These are phyloP conservation scores for Juglanconis sp. DNA, from an alignment of 2,329 filamentous ascomycete species.

Conservation along the genomic window DNA sequence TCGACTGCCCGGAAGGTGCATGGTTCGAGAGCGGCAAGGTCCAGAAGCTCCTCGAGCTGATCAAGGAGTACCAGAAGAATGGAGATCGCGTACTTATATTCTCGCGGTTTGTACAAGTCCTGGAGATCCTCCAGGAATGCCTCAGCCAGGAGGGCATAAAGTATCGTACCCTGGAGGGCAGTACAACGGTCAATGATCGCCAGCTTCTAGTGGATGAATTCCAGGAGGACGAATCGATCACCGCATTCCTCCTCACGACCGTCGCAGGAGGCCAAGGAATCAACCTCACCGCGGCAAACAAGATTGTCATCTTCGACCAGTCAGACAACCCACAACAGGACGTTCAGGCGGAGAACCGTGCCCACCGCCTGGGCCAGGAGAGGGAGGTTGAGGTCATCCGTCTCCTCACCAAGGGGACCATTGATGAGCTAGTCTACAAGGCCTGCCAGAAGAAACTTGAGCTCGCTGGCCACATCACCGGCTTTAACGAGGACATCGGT, in stretches of 20 bases:
- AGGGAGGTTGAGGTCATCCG: constrained; percentile 86
- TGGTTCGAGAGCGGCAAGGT: constrained; percentile 77
- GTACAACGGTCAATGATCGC: constrained; percentile 75
- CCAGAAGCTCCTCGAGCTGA: constrained; percentile 70
- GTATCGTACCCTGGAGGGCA: constrained; percentile 84
- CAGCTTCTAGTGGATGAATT: constrained; percentile 89
- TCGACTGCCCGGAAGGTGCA: constrained; percentile 51
- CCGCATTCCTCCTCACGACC: constrained; percentile 89
- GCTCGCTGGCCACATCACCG: constrained; percentile 65
- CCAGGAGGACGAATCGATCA: constrained; percentile 70
- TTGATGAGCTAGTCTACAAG: constrained; percentile 90
- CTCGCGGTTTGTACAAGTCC: constrained; percentile 86
- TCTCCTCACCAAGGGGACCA: constrained; percentile 74
- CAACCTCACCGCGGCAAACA: constrained; percentile 93
- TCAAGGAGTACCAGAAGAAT: constrained; percentile 69
- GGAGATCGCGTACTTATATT: constrained; percentile 89
- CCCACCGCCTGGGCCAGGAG: constrained; percentile 89
- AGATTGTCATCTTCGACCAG: constrained; percentile 95
- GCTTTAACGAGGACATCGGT: constrained; percentile 22
- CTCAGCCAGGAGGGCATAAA: constrained; percentile 69
- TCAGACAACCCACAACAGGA: constrained; percentile 98
- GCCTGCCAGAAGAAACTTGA: constrained; percentile 91
- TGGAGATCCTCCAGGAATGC: constrained; percentile 85
- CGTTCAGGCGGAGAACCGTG: constrained; percentile 95
- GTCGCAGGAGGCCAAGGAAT: constrained; percentile 96